Evolutionary conservation across 2,329 filamentous ascomycete genomes (phyloP).

Genomic region (Aspergillus persii): DNA sequence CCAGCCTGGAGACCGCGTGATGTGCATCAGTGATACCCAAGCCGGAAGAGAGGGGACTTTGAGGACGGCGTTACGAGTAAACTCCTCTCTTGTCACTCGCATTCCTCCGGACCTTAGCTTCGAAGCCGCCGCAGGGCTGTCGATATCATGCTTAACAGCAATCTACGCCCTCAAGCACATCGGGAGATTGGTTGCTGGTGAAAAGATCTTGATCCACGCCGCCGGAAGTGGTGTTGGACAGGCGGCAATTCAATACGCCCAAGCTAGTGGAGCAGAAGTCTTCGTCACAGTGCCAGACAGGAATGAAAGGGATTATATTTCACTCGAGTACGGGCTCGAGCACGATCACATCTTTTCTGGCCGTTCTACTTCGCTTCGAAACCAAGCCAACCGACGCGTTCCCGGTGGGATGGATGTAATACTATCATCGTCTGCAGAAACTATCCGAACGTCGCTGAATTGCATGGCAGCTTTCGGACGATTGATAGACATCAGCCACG

Average conservation of each 20-base stretch:
- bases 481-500: neutral
- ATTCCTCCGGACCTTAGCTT: neutral
- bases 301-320: conserved; percentile 17
- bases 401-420: conserved; percentile 19
- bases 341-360: conserved; percentile 23
- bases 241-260: conserved; percentile 17
- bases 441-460: neutral
- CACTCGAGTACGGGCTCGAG: conserved; percentile 9
- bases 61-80: neutral
- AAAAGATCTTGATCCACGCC: conserved; percentile 16
- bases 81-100: neutral
- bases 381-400: neutral
- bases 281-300: conserved; percentile 18
- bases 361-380: conserved; percentile 13
- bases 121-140: neutral
- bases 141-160: neutral
- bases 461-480: neutral
- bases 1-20: conserved; percentile 41
- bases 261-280: conserved; percentile 9
- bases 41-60: neutral
- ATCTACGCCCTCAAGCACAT: neutral
- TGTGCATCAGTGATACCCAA: neutral
- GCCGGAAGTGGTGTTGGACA: conserved; percentile 15
- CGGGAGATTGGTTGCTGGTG: neutral
- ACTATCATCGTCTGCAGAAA: neutral